Percentiles rank a stretch among this genome's conserved stretches.
phyloP scores from a whole-genome alignment of 2,329 filamentous ascomycete species.

The Fusarium sp. region DNA sequence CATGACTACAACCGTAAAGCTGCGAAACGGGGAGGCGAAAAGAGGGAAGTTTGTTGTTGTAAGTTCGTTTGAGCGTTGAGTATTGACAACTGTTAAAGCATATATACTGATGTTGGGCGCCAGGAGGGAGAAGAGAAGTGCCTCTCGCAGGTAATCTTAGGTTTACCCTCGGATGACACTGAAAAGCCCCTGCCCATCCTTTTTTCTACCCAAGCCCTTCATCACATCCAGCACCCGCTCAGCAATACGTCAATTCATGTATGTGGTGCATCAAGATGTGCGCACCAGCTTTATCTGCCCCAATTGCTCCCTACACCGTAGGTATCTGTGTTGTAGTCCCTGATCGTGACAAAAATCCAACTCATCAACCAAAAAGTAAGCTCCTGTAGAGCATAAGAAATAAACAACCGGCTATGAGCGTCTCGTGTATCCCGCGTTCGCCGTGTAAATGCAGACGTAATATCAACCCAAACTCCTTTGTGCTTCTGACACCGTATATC shows the following conservation, averaged over 20 bases:
- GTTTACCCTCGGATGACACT: not conserved
- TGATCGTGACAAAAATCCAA: slow-evolving; percentile 18
- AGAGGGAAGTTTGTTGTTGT: no score
- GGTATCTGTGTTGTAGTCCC: slow-evolving; percentile 44
- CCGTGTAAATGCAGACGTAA: slow-evolving; percentile 37
- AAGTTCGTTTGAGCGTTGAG: no score
- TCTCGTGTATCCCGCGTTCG: slow-evolving; percentile 46
- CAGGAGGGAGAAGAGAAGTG: no score
- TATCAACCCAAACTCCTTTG: slow-evolving; percentile 35
- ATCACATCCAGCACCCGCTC: slow-evolving; percentile 5
- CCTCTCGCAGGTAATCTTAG: no score
- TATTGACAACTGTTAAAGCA: no score
- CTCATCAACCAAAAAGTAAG: slow-evolving; percentile 19
- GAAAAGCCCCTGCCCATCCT: no score
- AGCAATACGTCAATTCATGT: slow-evolving; percentile 40
- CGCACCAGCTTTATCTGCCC: slow-evolving; percentile 17
- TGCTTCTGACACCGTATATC: slow-evolving; percentile 20
- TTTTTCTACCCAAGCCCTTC: not conserved
- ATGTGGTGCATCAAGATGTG: slow-evolving; percentile 23
- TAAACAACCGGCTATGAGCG: slow-evolving; percentile 34
- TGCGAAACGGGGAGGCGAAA: no score
- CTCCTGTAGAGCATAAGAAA: slow-evolving; percentile 8
- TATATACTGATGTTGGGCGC: no score
- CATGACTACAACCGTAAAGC: no score
- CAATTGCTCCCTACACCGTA: slow-evolving; percentile 36